Conservation (phyloP, 2,329 filamentous ascomycete genomes). For the Zalaria obscura region DNA sequence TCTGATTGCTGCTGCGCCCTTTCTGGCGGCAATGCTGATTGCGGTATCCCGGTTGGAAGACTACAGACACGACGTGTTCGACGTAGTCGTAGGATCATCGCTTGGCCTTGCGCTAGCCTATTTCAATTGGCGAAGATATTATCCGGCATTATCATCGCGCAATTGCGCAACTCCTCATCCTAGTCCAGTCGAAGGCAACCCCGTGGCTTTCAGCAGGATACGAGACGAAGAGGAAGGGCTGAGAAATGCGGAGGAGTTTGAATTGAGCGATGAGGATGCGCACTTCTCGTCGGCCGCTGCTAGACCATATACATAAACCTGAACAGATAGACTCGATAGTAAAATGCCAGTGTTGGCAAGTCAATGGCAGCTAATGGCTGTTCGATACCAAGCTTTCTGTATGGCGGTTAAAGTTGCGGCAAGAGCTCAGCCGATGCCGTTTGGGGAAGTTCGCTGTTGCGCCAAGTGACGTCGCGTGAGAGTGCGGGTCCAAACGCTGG, state of each 20-base stretch:
- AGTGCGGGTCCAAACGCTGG: too few species aligned
- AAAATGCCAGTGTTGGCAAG: too few species aligned
- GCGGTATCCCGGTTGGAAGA: conserved; percentile 49
- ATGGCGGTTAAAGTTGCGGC: too few species aligned
- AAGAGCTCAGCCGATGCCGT: too few species aligned
- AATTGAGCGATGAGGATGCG: conserved; percentile 1
- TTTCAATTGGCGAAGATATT: conserved; percentile 47
- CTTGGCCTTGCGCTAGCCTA: conserved; percentile 41
- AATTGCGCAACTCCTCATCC: conserved; percentile 39
- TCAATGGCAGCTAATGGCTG: too few species aligned
- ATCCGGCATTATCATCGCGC: conserved; percentile 35
- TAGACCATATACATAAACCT: too few species aligned
- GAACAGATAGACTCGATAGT: too few species aligned
- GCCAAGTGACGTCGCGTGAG: too few species aligned
- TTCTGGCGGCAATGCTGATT: conserved; percentile 44
- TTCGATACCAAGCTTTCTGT: too few species aligned
- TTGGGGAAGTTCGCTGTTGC: too few species aligned
- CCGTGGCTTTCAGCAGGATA: conserved; percentile 20
- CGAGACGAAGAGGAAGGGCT: conserved; percentile 30
- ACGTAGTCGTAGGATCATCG: conserved; percentile 42
- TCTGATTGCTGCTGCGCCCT: conserved; percentile 39
- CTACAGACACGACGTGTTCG: conserved; percentile 50
- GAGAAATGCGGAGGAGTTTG: conserved; percentile 2
- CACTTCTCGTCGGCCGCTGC: too few species aligned
- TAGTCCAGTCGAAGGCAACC: conserved; percentile 18